These are phyloP conservation scores for Sphagnurus paluster DNA, from an alignment of 1,284 basidiomycete species.

Conservation along the genomic window DNA sequence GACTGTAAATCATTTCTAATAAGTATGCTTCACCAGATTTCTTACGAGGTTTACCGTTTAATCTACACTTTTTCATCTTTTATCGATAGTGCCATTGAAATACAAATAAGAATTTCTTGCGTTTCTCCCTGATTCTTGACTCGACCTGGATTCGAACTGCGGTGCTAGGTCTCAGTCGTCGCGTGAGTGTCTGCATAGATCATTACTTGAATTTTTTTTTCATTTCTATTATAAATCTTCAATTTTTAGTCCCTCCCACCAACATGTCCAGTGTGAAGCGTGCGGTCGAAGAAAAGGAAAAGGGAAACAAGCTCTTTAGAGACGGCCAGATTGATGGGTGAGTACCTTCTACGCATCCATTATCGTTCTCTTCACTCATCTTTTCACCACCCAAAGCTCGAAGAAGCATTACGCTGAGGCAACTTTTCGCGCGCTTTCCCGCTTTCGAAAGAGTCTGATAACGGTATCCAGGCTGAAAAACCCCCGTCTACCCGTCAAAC, in stretches of 20 bases:
- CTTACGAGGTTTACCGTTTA: too few species aligned
- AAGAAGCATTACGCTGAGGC: constrained; percentile 14
- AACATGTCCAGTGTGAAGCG: background rate
- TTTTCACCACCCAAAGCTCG: constrained; percentile 10
- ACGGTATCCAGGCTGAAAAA: constrained; percentile 9
- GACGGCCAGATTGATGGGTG: constrained; percentile 19
- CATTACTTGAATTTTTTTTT: too few species aligned
- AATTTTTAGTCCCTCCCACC: background rate
- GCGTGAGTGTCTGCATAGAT: too few species aligned
- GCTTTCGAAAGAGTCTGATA: constrained; percentile 8
- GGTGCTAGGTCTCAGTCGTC: too few species aligned
- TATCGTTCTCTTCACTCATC: background rate
- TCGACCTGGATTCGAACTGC: too few species aligned
- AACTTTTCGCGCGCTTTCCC: background rate
- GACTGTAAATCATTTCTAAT: too few species aligned
- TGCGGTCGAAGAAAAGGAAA: constrained; percentile 14
- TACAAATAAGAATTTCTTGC: too few species aligned
- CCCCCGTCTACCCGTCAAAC: constrained; percentile 31
- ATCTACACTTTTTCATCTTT: too few species aligned
- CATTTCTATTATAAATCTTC: too few species aligned
- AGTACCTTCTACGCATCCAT: background rate
- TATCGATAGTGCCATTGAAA: too few species aligned
- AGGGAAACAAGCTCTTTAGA: constrained; percentile 22
- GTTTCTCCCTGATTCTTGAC: too few species aligned
- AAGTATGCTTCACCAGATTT: too few species aligned